Base-by-base conservation (phyloP, 345 rosid species). In the Populus pruinosa region DNA sequence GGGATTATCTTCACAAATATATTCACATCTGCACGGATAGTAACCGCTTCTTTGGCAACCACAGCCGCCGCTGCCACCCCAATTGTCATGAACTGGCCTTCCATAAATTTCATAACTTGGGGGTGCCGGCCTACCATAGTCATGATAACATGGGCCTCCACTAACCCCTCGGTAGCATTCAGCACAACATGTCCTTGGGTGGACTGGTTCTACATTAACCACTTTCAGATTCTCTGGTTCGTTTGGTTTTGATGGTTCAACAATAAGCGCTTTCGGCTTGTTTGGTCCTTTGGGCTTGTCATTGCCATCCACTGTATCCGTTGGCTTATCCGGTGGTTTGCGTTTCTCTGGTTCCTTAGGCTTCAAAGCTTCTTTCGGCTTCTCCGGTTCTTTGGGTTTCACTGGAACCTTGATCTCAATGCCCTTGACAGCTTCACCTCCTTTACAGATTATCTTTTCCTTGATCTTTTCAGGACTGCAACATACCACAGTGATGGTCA, bases 381-480 rank as follows among this genome's bases (percentile, higher is more conserved):
- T 29, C 31, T 29, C 31, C 2, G 31, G 31, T 29, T 0, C 0
- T 33, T 33, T 33, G 36, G 36, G 36, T 33, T 85, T 80, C 10
- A 79, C 76, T 0, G 84, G 85, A 12, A 77, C 63, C 64, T 78
- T 35, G 80, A 90, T 86, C 80, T 87, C 89, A 13, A 92, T 92
- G 74, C 94, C 70, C 73, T 89, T 83, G 67, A 92, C 85, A 7
- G 90, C 70, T 20, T 85, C 87, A 16, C 89, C 90, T 1, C 91
- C 94, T 67, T 84, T 87, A 79, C 83, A 80, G 62, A 87, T 82
- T 11, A 92, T 76, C 80, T 92, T 90, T 75, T 89, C 82, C 80
- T 78, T 85, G 20, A 94, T 85, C 83, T 76, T 88, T 68, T 94
- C 97, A 7, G 98, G 98, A 72, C 86, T 83, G 79, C 98, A 92